phyloP scores from a whole-genome alignment of 2,329 filamentous ascomycete genomes.

The Neocucurbitaria cava region DNA sequence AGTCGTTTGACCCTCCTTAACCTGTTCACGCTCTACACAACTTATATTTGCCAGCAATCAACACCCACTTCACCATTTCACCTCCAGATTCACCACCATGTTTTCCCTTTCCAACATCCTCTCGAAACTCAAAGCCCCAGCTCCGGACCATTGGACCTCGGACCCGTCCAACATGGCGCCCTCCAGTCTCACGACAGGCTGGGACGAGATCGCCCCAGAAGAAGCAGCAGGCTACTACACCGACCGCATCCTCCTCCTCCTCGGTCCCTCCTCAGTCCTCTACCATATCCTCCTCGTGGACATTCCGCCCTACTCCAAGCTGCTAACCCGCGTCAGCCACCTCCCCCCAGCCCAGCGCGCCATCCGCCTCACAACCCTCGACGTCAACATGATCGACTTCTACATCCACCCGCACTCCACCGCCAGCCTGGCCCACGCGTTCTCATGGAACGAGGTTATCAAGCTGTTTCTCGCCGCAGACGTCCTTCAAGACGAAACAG shows the following conservation, averaged over 20 bases:
- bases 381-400: background rate
- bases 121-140: background rate
- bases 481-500: background rate
- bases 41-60: background rate
- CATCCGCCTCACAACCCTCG: background rate
- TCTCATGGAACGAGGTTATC: constrained; percentile 6
- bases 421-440: background rate
- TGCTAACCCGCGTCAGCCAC: background rate
- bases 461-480: constrained; percentile 5
- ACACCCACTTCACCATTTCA: background rate
- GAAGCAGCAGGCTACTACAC: background rate
- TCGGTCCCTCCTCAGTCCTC: background rate
- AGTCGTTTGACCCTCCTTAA: background rate
- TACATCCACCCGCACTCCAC: background rate
- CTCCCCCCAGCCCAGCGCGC: background rate
- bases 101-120: background rate
- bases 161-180: background rate
- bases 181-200: background rate
- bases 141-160: background rate
- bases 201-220: constrained; percentile 2
- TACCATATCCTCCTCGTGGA: constrained; percentile 2
- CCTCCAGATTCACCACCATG: background rate
- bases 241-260: constrained; percentile 7
- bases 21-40: background rate
- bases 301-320: constrained; percentile 1